These are phyloP conservation scores for Epichloe aotearoae DNA, from an alignment of 2,329 filamentous ascomycete species.

Conservation along the genomic window DNA sequence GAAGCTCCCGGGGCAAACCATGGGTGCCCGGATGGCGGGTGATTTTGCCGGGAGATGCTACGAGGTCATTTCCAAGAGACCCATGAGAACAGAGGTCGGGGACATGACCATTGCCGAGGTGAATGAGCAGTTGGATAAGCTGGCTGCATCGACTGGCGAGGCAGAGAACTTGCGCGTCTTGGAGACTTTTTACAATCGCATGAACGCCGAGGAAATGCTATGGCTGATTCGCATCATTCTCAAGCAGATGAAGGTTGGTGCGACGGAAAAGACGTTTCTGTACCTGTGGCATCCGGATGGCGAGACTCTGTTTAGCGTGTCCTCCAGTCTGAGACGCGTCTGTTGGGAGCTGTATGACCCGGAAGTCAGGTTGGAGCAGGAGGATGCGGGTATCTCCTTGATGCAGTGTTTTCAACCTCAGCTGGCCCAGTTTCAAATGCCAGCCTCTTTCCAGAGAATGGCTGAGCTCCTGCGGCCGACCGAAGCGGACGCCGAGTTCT, in stretches of 20 bases:
- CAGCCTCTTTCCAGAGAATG: conserved; percentile 64
- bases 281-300: conserved; percentile 71
- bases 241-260: conserved; percentile 59
- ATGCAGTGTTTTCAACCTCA: conserved; percentile 98
- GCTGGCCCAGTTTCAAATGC: conserved; percentile 81
- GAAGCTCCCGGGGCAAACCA: conserved; percentile 69
- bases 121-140: conserved; percentile 68
- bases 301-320: conserved; percentile 73
- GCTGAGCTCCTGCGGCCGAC: conserved; percentile 52
- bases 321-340: conserved; percentile 75
- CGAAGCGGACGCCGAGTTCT: conserved; percentile 65
- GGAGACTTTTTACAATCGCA: conserved; percentile 69
- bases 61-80: conserved; percentile 73
- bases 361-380: conserved; percentile 55
- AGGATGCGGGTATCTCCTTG: conserved; percentile 60
- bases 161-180: conserved; percentile 74
- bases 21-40: conserved; percentile 55
- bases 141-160: conserved; percentile 66
- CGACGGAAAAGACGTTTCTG: conserved; percentile 80
- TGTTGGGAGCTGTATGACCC: conserved; percentile 88
- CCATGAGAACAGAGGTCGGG: conserved; percentile 60
- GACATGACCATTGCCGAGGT: conserved; percentile 81
- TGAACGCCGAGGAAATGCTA: conserved; percentile 87
- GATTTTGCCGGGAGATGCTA: conserved; percentile 87
- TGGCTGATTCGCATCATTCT: conserved; percentile 93